phyloP scores from a whole-genome alignment of 129 eudicot genomes.

The Helianthus tuberosus region DNA sequence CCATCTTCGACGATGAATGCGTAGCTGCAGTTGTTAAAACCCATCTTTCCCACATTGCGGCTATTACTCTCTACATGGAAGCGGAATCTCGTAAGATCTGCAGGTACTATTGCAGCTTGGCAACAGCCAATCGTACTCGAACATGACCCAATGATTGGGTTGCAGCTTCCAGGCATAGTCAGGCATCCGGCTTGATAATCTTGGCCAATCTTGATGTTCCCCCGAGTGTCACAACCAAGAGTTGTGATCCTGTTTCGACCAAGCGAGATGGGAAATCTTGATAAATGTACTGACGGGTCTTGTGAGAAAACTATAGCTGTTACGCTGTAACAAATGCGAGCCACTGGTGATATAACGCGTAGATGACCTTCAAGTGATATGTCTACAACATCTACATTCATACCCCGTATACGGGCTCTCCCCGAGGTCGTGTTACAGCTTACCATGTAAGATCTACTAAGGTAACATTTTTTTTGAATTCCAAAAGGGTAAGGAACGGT shows the following conservation, averaged over 20 bases:
- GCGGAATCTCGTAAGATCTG: conserved; percentile 6
- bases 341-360: conserved; percentile 20
- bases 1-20: conserved; percentile 19
- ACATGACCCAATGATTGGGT: conserved; percentile 2
- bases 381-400: not conserved
- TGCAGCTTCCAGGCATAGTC: conserved; percentile 30
- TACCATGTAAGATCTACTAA: conserved; percentile 8
- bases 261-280: conserved; percentile 21
- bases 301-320: not conserved
- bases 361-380: conserved; percentile 22
- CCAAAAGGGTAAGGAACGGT: conserved; percentile 26
- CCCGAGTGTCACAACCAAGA: conserved; percentile 33
- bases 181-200: not conserved
- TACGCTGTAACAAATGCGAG: conserved; percentile 12
- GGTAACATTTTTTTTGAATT: conserved; percentile 28
- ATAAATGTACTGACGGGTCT: not conserved
- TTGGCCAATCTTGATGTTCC: conserved; percentile 1
- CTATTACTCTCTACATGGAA: not conserved
- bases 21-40: conserved; percentile 10
- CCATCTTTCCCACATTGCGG: conserved; percentile 4
- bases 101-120: conserved; percentile 8
- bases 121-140: conserved; percentile 26
- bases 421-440: not conserved
- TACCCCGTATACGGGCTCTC: not conserved
- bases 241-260: conserved; percentile 13